Percentiles rank a stretch among this genome's conserved stretches.
Evolutionary conservation across 768 basidiomycete species (phyloP).

Genomic region (Rubroboletus satanas): DNA sequence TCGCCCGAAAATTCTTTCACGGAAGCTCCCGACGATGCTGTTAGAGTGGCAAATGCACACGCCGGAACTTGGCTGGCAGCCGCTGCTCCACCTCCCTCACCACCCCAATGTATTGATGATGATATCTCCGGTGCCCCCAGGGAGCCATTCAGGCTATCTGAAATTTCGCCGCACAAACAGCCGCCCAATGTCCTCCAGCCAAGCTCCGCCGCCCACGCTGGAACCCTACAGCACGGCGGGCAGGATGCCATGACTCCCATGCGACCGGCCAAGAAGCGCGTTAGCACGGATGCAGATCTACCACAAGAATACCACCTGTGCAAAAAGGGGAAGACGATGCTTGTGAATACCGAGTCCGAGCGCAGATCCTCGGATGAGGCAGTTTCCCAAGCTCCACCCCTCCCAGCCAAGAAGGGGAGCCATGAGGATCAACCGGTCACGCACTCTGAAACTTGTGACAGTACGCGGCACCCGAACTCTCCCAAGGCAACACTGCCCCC

Average conservation of each 20-base stretch:
- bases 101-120: background rate
- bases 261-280: constrained; percentile 48
- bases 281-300: constrained; percentile 28
- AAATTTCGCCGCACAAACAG: constrained; percentile 45
- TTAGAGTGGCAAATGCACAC: constrained; percentile 6
- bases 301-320: constrained; percentile 18
- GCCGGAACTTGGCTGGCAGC: constrained; percentile 6
- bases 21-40: constrained; percentile 9
- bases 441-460: constrained; percentile 4
- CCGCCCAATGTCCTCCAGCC: background rate
- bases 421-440: constrained; percentile 5
- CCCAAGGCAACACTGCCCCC: constrained; percentile 17
- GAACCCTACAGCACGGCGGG: constrained; percentile 18
- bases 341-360: constrained; percentile 4
- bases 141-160: constrained; percentile 43
- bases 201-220: constrained; percentile 8
- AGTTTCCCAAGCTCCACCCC: constrained; percentile 7
- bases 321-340: constrained; percentile 32
- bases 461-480: background rate
- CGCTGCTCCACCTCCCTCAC: background rate
- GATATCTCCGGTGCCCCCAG: background rate
- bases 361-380: constrained; percentile 18
- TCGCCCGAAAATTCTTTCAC: constrained; percentile 12
- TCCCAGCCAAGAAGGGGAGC: background rate
- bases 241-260: constrained; percentile 35